These are phyloP conservation scores for Chlamydomonas incerta DNA, from an alignment of 139 green algal species.

Conservation along the genomic window DNA sequence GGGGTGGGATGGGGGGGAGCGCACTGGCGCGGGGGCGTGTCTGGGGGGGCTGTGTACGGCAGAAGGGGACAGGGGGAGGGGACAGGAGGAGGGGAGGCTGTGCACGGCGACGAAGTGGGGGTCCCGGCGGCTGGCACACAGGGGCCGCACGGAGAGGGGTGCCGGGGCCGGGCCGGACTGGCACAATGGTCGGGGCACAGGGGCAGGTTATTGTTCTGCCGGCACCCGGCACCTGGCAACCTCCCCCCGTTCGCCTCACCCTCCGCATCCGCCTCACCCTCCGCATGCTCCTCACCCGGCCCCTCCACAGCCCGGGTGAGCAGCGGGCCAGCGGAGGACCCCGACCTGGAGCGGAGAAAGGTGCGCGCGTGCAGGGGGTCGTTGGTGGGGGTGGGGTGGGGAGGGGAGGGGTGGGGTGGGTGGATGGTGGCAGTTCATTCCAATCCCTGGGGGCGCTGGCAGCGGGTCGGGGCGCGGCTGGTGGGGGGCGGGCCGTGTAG, in stretches of 20 bases:
- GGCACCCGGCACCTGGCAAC: no score
- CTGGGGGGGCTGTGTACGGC: no score
- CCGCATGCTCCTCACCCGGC: neutral
- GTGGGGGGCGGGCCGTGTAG: neutral
- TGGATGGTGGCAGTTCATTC: neutral
- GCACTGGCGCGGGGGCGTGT: no score
- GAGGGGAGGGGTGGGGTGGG: neutral
- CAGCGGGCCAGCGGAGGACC: slow-evolving; percentile 28
- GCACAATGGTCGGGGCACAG: no score
- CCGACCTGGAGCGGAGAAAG: slow-evolving; percentile 27
- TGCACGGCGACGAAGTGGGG: no score
- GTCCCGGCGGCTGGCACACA: neutral
- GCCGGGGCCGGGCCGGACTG: neutral
- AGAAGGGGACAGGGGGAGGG: neutral
- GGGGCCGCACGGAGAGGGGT: no score
- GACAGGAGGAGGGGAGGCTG: neutral
- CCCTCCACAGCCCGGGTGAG: slow-evolving; percentile 7
- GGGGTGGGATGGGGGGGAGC: neutral
- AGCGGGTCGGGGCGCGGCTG: no score
- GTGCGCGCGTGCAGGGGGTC: neutral
- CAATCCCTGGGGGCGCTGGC: no score
- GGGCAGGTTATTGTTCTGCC: no score
- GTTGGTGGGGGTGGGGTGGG: neutral
- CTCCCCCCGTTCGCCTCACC: neutral
- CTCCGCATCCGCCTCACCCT: no score